phyloP scores from a whole-genome alignment of 2,329 filamentous ascomycete species.

The Alternaria sp. region DNA sequence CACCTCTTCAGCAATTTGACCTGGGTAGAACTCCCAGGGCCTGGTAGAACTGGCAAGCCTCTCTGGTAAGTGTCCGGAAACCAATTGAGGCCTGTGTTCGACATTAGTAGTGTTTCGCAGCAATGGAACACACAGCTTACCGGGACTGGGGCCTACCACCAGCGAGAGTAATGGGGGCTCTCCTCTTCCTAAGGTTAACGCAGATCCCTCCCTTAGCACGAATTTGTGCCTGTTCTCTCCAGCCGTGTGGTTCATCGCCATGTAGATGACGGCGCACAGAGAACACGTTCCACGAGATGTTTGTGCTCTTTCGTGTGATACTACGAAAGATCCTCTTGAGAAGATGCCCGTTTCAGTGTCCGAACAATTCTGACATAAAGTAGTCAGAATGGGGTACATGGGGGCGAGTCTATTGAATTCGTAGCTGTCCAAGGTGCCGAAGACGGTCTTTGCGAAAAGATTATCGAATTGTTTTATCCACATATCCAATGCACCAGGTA shows the following conservation, averaged over 20 bases:
- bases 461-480: not conserved
- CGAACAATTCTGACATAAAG: not conserved
- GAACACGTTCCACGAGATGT: not conserved
- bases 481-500: not conserved
- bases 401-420: not conserved
- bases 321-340: not conserved
- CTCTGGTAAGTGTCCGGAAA: not conserved
- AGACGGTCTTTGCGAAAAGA: not conserved
- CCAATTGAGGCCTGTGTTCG: not conserved
- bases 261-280: not conserved
- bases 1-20: not conserved
- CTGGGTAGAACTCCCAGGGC: not conserved
- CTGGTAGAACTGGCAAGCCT: not conserved
- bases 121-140: not conserved
- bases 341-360: not conserved
- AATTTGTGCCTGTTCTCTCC: not conserved
- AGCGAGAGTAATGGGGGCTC: not conserved
- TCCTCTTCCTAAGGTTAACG: not conserved
- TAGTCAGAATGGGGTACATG: not conserved
- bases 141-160: not conserved
- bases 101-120: not conserved
- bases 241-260: not conserved
- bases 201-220: not conserved
- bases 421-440: not conserved
- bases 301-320: not conserved